These are phyloP conservation scores for Tolypocladium ovalisporum DNA, from an alignment of 2,329 filamentous ascomycete genomes.

Conservation along the genomic window DNA sequence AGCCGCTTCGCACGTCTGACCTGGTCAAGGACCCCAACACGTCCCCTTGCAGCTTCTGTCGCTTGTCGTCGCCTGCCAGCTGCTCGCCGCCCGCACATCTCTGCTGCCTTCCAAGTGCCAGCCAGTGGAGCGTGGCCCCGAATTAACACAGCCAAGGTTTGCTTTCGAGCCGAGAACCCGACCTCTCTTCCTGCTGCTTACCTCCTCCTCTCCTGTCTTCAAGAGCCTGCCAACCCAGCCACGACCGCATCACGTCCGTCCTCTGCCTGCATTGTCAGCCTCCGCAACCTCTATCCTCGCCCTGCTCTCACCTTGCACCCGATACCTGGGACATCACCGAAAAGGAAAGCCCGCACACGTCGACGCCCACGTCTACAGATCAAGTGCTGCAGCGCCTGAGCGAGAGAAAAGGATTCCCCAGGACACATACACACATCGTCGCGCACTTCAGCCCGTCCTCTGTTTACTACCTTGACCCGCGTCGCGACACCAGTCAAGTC, in stretches of 20 bases:
- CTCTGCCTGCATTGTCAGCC: conserved; percentile 15
- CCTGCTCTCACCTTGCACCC: conserved; percentile 16
- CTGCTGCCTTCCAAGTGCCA: not conserved
- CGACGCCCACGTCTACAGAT: conserved; percentile 6
- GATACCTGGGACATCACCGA: conserved; percentile 6
- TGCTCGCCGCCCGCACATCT: not conserved
- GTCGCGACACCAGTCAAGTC: conserved; percentile 20
- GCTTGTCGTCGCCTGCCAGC: not conserved
- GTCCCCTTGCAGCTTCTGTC: not conserved
- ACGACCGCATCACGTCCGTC: conserved; percentile 26
- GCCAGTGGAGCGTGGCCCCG: not conserved
- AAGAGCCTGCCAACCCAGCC: conserved; percentile 21
- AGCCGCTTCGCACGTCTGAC: not conserved
- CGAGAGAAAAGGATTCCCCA: conserved; percentile 14
- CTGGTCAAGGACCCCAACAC: not conserved
- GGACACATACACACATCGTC: conserved; percentile 5
- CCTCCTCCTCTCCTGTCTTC: conserved; percentile 26
- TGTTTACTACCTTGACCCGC: conserved; percentile 19
- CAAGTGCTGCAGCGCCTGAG: conserved; percentile 20
- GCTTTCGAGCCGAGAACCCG: conserved; percentile 23
- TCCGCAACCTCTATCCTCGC: conserved; percentile 21
- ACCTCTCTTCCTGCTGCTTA: conserved; percentile 13
- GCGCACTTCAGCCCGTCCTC: conserved; percentile 1
- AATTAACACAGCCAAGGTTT: conserved; percentile 15
- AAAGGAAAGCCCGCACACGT: conserved; percentile 4